phyloP scores from a whole-genome alignment of 441 rosid genomes.

The Aleurites moluccanus region DNA sequence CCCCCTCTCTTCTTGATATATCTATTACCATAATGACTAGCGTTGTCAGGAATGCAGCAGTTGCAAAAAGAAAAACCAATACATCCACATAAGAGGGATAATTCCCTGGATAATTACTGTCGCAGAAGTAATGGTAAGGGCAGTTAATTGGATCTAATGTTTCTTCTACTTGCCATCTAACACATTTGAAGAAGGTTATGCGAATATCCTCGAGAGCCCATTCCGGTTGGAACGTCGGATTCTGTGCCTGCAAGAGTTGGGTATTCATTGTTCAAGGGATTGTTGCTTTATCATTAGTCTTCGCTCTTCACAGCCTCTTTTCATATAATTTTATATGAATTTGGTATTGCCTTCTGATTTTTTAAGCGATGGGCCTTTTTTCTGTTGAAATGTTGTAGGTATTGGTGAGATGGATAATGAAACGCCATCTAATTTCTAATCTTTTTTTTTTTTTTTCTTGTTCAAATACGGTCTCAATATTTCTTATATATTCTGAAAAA shows the following conservation, averaged over 20 bases:
- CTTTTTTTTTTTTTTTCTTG: background rate
- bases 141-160: slow-evolving; percentile 75
- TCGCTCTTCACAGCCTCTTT: slow-evolving; percentile 29
- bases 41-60: slow-evolving; percentile 46
- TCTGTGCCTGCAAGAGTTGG: slow-evolving; percentile 24
- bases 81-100: slow-evolving; percentile 50
- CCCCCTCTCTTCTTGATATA: slow-evolving; percentile 34
- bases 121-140: slow-evolving; percentile 82
- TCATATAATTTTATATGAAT: slow-evolving; percentile 11
- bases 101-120: slow-evolving; percentile 55
- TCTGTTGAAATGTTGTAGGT: slow-evolving; percentile 49
- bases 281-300: slow-evolving; percentile 2
- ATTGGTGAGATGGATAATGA: slow-evolving; percentile 56
- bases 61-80: slow-evolving; percentile 38
- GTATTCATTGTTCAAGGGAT: slow-evolving; percentile 23
- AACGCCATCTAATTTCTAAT: slow-evolving; percentile 36
- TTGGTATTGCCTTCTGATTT: background rate
- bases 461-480: background rate
- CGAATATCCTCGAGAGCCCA: slow-evolving; percentile 47
- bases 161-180: slow-evolving; percentile 79
- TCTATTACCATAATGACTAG: slow-evolving; percentile 42
- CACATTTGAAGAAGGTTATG: slow-evolving; percentile 65
- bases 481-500: background rate
- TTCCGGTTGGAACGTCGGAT: slow-evolving; percentile 31
- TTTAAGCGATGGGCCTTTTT: slow-evolving; percentile 24